phyloP scores from a whole-genome alignment of 1,284 basidiomycete species.

The Rhodotorula mucilaginosa region DNA sequence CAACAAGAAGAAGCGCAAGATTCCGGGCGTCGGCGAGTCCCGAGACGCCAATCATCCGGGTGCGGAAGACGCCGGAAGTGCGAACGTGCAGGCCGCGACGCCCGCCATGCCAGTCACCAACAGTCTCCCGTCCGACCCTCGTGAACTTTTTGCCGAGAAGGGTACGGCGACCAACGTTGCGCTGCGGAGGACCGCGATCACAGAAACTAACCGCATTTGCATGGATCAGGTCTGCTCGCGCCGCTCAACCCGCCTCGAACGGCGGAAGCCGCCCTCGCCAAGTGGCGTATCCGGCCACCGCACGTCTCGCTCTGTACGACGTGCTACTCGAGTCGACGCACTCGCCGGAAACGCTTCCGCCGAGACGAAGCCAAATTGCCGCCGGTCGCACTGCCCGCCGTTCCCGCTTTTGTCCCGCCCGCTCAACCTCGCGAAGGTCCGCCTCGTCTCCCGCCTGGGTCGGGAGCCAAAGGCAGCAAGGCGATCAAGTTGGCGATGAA shows the following conservation, averaged over 20 bases:
- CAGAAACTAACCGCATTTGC: neutral
- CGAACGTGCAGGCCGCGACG: neutral
- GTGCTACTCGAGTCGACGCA: conserved; percentile 21
- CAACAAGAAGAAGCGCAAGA: conserved; percentile 42
- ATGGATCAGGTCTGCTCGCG: conserved; percentile 15
- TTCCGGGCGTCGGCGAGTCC: conserved; percentile 18
- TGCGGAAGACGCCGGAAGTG: neutral
- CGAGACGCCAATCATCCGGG: neutral
- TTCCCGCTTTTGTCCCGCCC: conserved; percentile 27
- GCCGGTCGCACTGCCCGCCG: conserved; percentile 25
- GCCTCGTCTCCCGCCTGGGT: conserved; percentile 33
- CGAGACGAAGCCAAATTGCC: conserved; percentile 10
- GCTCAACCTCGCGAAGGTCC: conserved; percentile 27
- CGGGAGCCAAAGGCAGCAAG: conserved; percentile 38
- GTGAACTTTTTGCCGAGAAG: neutral
- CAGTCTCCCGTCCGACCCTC: neutral
- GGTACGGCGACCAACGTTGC: neutral
- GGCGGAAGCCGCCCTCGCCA: conserved; percentile 39
- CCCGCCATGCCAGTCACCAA: neutral
- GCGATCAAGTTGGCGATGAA: conserved; percentile 41
- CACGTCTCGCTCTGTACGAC: conserved; percentile 30
- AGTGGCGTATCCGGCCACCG: conserved; percentile 32
- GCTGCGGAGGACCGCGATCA: neutral
- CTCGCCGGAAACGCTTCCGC: conserved; percentile 11
- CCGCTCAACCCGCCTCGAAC: conserved; percentile 37